These are phyloP conservation scores for Naganishia vaughanmartiniae DNA, from an alignment of 768 basidiomycete species.

Conservation along the genomic window DNA sequence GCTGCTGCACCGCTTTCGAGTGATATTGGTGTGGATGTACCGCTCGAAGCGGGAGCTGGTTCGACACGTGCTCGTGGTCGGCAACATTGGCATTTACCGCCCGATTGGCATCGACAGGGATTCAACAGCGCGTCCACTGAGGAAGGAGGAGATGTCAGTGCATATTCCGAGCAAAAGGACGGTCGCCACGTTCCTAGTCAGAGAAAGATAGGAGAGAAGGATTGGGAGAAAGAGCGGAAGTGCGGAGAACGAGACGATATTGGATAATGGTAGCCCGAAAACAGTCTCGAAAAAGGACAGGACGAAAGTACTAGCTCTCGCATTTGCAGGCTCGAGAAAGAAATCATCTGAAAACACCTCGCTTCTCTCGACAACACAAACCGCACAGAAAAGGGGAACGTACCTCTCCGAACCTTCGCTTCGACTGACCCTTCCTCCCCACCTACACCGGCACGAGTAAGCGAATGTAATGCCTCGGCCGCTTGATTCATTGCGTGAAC, in stretches of 20 bases:
- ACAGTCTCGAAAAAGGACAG: too few relatives aligned
- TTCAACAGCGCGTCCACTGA: conserved; percentile 46
- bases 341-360: too few relatives aligned
- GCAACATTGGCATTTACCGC: conserved; percentile 52
- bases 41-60: not conserved
- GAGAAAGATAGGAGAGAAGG: not conserved
- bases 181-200: too few relatives aligned
- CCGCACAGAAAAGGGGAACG: conserved; percentile 12
- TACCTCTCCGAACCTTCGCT: conserved; percentile 33
- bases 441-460: not conserved
- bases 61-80: conserved; percentile 26
- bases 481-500: conserved; percentile 49
- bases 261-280: too few relatives aligned
- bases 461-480: conserved; percentile 42
- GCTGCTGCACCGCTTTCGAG: not conserved
- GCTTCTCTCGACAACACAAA: not conserved
- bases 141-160: too few relatives aligned
- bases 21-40: conserved; percentile 26
- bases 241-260: too few relatives aligned
- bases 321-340: too few relatives aligned
- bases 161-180: too few relatives aligned
- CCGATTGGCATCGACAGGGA: conserved; percentile 49
- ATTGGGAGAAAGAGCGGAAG: not conserved
- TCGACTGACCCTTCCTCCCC: not conserved
- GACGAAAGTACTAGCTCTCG: too few relatives aligned